Percentiles rank a stretch among this genome's conserved stretches.
Evolutionary conservation across 768 basidiomycete species (phyloP).

Genomic region (Mycena venus): DNA sequence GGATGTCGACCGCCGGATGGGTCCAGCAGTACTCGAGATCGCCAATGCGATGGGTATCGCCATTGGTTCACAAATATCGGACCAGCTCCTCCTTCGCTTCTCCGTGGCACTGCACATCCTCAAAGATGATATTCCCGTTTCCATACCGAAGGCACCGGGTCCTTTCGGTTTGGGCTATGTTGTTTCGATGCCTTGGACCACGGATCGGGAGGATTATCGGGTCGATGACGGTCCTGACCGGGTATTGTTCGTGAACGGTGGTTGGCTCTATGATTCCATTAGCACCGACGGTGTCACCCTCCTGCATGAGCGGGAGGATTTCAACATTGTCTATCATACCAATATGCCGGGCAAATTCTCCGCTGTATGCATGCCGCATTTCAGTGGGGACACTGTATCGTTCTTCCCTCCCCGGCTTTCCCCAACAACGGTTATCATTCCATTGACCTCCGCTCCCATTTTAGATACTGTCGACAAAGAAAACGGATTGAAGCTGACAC

Average conservation of each 20-base stretch:
- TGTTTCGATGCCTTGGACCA: neutral
- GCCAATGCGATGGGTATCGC: slow-evolving; percentile 10
- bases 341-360: neutral
- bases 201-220: slow-evolving; percentile 8
- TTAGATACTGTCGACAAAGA: neutral
- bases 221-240: neutral
- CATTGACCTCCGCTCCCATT: neutral
- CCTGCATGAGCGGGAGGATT: neutral
- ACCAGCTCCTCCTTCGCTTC: slow-evolving; percentile 8
- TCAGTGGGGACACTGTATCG: slow-evolving; percentile 1
- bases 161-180: neutral
- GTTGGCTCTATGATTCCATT: neutral
- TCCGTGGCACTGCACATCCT: neutral
- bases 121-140: neutral
- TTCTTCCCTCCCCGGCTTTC: neutral
- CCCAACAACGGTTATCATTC: neutral
- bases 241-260: neutral
- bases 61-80: neutral
- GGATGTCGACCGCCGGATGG: neutral
- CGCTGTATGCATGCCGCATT: slow-evolving; percentile 7
- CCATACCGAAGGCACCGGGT: neutral
- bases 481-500: neutral
- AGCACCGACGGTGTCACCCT: neutral
- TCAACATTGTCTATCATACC: neutral
- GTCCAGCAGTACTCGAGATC: neutral